Base-by-base conservation (phyloP, 1,139 yeast genomes). In the Pichia cactophila region DNA sequence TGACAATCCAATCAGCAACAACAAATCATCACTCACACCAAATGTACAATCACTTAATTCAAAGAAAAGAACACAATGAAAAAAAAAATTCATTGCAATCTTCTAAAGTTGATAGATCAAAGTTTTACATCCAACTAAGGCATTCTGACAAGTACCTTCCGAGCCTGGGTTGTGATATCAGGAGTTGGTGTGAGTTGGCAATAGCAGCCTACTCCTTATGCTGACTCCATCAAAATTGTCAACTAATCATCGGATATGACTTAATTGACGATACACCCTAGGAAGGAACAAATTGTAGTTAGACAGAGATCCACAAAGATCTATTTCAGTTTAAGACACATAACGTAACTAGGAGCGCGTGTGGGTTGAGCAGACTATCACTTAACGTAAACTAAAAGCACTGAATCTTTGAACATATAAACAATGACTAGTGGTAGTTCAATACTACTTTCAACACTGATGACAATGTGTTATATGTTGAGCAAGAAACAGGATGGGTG, bases 401-500 rank as follows among this genome's bases (percentile, higher is more conserved):
- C 49, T 49, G 43, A 40, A 35, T 38, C 46, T 41, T 49, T 49
- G 49, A 29, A 37, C 26, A 39, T 28, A 49, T 26, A 11, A 28
- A 5, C 5, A 20, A 33, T 16, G 12, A 36, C 39, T 16, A 20
- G 23, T 36, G 39, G 23, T 36, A 16, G 11, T 16, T 36, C 5
- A 36, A 36, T 16, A 16, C 20, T 16, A 36, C 23, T 38, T 38
- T 38, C 28, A 38, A 38, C 41, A 38, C 41, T 23, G 9, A 20
- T 9, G 23, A 5, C n/a, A 20, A 23, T 23, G 23, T 3, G 3
- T 12, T 12, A 33, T 33, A 33, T 31, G 35, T 43, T 49, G 43
- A 54, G 49, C 20, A 54, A 41, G 39, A 26, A 38, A 33, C 42
- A 53, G 52, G 46, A 52, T 54, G 51, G 55, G 39, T 54, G 56